These are phyloP conservation scores for Podospora pseudopauciseta DNA, from an alignment of 495 filamentous ascomycete genomes.

Conservation along the genomic window DNA sequence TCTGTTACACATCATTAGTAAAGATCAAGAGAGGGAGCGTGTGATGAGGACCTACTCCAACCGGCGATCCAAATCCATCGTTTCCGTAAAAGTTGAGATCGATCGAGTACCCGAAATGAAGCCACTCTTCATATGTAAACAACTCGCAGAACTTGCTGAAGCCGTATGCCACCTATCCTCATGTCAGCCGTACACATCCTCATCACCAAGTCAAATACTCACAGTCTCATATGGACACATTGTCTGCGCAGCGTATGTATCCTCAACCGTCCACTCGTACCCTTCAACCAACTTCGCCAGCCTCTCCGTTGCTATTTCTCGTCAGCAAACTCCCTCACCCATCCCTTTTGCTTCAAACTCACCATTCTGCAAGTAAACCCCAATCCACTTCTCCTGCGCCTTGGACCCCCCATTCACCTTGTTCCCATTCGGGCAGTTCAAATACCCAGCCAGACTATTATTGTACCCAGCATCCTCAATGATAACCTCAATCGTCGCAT, in stretches of 20 bases:
- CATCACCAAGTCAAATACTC: background rate
- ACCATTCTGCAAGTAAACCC: constrained; percentile 48
- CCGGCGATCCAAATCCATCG: constrained; percentile 56
- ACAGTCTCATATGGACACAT: constrained; percentile 73
- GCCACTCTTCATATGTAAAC: constrained; percentile 69
- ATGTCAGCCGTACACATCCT: background rate
- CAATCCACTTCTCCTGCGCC: constrained; percentile 52
- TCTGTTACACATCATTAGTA: constrained; percentile 16
- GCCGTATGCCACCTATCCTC: constrained; percentile 46
- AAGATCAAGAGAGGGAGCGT: background rate
- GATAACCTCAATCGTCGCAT: constrained; percentile 60
- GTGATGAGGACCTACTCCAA: constrained; percentile 33
- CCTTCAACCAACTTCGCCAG: constrained; percentile 45
- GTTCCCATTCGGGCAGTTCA: constrained; percentile 57
- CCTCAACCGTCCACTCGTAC: constrained; percentile 50
- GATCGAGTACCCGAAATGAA: constrained; percentile 65
- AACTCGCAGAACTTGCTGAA: constrained; percentile 69
- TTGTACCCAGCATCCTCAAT: constrained; percentile 61
- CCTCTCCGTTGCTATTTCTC: constrained; percentile 40
- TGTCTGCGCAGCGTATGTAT: constrained; percentile 58
- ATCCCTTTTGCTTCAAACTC: background rate
- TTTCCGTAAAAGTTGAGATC: constrained; percentile 60
- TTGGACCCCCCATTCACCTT: constrained; percentile 45
- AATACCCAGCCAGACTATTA: constrained; percentile 59
- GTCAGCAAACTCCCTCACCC: background rate